Evolutionary conservation across 78 protist genomes (phyloP), one percentile per base, ranked within the genome.

Genomic region (Dictyostelium citrinum): DNA sequence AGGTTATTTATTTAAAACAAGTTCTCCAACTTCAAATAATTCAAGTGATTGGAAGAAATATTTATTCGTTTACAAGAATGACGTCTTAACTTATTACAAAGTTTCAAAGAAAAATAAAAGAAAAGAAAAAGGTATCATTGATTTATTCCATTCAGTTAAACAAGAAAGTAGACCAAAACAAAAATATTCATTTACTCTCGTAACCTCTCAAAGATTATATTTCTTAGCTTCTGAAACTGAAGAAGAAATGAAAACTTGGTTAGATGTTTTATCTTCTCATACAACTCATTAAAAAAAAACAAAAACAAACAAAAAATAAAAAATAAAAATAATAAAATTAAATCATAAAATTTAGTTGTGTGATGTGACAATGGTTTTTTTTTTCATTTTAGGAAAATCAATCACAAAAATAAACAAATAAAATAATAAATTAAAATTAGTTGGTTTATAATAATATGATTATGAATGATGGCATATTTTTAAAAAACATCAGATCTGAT

Each of bases 21-120:
- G 80, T 33, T 78, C 51, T 29, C 85, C 93, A 37, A 43, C 85
- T 12, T 35, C 88, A 22, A 88, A 88, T 29, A 46, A 81, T 5
- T n/a, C 71, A 10, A 29, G 76, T 82, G 88, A 58, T 41, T 88
- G 93, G 93, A 88, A 88, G 71, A 88, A 78, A 46, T 88, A 88
- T 46, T 41, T 64, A 45, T 88, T 88, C 82, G 27, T 78, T 24
- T 88, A 24, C 72, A 88, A 88, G n/a, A 49, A 64, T 43, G 93
- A 67, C 67, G 41, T 67, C 2, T n/a, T 88, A 29, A 88, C 70
- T 0, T 88, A 88, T 33, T 88, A 76, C 60, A 88, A 88, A 37
- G 68, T 61, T 46, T 61, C 68, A 6, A 72, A 78, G 45, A 82
- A 68, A 29, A 78, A 78, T 9, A 78, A 78, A 29, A 80, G 72